Evolutionary conservation across 1,284 basidiomycete genomes (phyloP), one percentile per base, ranked within the genome.

Genomic region (Wallemia mellicola): DNA sequence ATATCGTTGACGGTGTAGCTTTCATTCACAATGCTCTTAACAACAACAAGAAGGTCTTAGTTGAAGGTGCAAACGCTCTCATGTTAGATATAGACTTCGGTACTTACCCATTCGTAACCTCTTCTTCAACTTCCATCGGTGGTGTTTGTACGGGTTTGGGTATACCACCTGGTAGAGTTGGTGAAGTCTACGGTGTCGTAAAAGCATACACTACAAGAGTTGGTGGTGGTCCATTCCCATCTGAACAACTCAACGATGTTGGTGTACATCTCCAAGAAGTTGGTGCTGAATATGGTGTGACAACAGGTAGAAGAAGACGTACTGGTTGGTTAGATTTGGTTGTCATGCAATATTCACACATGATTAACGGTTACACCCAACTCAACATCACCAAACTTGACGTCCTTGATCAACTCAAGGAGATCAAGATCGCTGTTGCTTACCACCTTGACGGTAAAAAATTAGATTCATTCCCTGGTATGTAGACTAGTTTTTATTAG

Each of bases 21-120:
- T 94, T 83, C 73, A 74, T 95, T 60, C 86, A 95, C 73, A 71
- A 80, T 61, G 83, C 88, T 25, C 72, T 98, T 57, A 70, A 75
- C 1, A 70, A 75, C 24, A 63, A 67, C 11, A 92, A 92, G 73
- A 78, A 75, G 56, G 74, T 98, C 57, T 79, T 98, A 27, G 86
- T 96, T 60, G 92, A 98, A 70, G 92, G 92, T 57, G 92, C 94
- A 60, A 98, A 98, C 68, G 92, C 92, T 1, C 75, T 96, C 63
- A 95, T 98, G 91, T 81, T 98, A 64, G 94, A 98, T 68, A 75
- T 98, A 64, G 92, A 98, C 73, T 92, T 87, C 68, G 92, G 92
- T 55, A 98, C 92, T 2, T 96, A 96, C 69, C 92, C 92, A 1
- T 98, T 79, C 71, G 92, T 98, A 64, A 98, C 92, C 1, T 91